These are phyloP conservation scores for Silene noctiflora DNA, from an alignment of 179 eudicot genomes.

Conservation along the genomic window DNA sequence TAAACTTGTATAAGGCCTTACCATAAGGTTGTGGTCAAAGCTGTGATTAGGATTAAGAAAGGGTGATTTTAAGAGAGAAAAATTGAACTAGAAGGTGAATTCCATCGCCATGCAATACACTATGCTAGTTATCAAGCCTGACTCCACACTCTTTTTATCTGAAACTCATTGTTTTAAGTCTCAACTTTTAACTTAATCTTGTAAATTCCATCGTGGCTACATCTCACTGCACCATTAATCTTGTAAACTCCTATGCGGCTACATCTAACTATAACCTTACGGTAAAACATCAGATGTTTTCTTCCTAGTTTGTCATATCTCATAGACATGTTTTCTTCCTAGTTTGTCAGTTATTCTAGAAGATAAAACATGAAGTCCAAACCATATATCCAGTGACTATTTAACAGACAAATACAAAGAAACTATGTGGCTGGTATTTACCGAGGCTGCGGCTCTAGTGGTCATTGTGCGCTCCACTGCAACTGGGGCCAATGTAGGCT, in stretches of 20 bases:
- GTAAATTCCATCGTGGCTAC: neutral
- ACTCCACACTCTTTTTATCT: neutral
- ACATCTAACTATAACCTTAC: neutral
- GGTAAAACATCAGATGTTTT: neutral
- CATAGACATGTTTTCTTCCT: too few species aligned
- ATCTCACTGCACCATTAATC: neutral
- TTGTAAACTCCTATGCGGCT: neutral
- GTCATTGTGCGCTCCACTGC: constrained; percentile 99
- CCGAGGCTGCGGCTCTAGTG: constrained; percentile 98
- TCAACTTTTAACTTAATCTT: neutral
- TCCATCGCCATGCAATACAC: neutral
- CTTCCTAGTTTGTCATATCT: too few species aligned
- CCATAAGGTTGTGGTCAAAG: neutral
- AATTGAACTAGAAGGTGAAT: neutral
- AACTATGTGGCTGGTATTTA: constrained; percentile 27
- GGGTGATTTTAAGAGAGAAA: neutral
- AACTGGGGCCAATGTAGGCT: constrained; percentile 98
- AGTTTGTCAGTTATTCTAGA: neutral
- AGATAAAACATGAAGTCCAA: constrained; percentile 7
- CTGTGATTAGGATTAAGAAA: neutral
- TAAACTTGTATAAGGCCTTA: neutral
- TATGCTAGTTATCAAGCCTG: neutral
- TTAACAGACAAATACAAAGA: constrained; percentile 7
- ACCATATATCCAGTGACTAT: neutral
- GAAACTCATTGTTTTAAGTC: neutral